phyloP scores from a whole-genome alignment of 495 filamentous ascomycete genomes.

The Penicillium flavigenum region DNA sequence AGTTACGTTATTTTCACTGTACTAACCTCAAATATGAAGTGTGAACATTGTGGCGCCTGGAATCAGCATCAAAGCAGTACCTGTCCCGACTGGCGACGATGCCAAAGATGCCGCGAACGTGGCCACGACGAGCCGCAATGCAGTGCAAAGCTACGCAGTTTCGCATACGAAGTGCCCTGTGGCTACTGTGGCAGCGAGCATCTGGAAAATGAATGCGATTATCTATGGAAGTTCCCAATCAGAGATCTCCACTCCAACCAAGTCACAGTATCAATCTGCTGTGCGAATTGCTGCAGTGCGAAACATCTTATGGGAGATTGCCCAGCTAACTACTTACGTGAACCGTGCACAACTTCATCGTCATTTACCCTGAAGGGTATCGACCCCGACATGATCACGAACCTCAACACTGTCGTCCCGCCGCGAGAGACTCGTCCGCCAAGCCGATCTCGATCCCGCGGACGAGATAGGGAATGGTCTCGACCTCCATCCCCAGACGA shows the following conservation, averaged over 20 bases:
- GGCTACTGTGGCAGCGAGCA: slow-evolving; percentile 48
- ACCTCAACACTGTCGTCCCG: slow-evolving; percentile 33
- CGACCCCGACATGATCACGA: slow-evolving; percentile 36
- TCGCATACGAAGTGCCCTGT: slow-evolving; percentile 42
- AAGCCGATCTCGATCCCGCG: neutral
- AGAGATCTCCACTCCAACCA: slow-evolving; percentile 24
- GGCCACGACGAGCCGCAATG: slow-evolving; percentile 44
- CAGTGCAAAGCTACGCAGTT: slow-evolving; percentile 38
- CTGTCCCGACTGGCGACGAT: slow-evolving; percentile 46
- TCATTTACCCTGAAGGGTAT: slow-evolving; percentile 40
- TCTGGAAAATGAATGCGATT: slow-evolving; percentile 44
- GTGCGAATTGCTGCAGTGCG: slow-evolving; percentile 46
- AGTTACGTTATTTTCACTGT: neutral
- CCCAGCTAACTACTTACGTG: slow-evolving; percentile 24
- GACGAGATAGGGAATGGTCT: slow-evolving; percentile 7
- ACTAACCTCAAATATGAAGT: slow-evolving; percentile 29
- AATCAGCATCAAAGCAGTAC: slow-evolving; percentile 36
- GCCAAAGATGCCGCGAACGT: slow-evolving; percentile 46
- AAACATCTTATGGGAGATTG: slow-evolving; percentile 52
- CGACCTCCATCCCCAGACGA: slow-evolving; percentile 28
- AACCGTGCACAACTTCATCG: slow-evolving; percentile 22
- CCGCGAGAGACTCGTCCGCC: neutral
- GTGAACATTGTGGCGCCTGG: slow-evolving; percentile 43
- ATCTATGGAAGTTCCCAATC: slow-evolving; percentile 39
- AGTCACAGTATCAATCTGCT: slow-evolving; percentile 46